phyloP scores from a whole-genome alignment of 2,329 filamentous ascomycete genomes.

The Arthroderma sp. region DNA sequence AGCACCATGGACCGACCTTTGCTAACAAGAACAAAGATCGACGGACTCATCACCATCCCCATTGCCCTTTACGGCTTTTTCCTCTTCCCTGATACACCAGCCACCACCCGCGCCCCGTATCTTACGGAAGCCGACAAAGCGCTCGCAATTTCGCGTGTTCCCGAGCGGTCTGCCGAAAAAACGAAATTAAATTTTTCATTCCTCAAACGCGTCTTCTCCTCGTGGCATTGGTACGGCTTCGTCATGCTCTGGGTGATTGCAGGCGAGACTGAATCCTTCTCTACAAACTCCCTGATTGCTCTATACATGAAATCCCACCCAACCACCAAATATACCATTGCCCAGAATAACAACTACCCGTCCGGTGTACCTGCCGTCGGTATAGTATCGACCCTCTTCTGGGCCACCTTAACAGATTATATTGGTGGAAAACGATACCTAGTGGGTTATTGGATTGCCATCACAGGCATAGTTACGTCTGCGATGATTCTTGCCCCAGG shows the following conservation, averaged over 20 bases:
- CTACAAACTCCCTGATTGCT: slow-evolving; percentile 46
- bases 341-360: slow-evolving; percentile 42
- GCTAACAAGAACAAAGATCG: slow-evolving; percentile 14
- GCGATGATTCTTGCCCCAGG: slow-evolving; percentile 48
- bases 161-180: slow-evolving; percentile 14
- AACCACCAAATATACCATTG: slow-evolving; percentile 32
- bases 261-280: slow-evolving; percentile 59
- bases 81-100: slow-evolving; percentile 27
- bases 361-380: slow-evolving; percentile 41
- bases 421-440: slow-evolving; percentile 50
- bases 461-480: slow-evolving; percentile 51
- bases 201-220: slow-evolving; percentile 20
- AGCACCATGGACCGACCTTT: not conserved
- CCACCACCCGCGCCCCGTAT: slow-evolving; percentile 23
- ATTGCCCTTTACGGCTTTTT: slow-evolving; percentile 32
- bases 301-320: slow-evolving; percentile 39
- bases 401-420: slow-evolving; percentile 55
- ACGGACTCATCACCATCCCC: slow-evolving; percentile 30
- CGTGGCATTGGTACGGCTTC: slow-evolving; percentile 27
- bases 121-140: slow-evolving; percentile 19
- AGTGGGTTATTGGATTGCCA: slow-evolving; percentile 52
- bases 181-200: slow-evolving; percentile 15
- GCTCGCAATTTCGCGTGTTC: slow-evolving; percentile 21
- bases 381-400: slow-evolving; percentile 49
- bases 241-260: slow-evolving; percentile 43